phyloP scores from a whole-genome alignment of 2,329 filamentous ascomycete species.

The Neofusicoccum umdonicola region DNA sequence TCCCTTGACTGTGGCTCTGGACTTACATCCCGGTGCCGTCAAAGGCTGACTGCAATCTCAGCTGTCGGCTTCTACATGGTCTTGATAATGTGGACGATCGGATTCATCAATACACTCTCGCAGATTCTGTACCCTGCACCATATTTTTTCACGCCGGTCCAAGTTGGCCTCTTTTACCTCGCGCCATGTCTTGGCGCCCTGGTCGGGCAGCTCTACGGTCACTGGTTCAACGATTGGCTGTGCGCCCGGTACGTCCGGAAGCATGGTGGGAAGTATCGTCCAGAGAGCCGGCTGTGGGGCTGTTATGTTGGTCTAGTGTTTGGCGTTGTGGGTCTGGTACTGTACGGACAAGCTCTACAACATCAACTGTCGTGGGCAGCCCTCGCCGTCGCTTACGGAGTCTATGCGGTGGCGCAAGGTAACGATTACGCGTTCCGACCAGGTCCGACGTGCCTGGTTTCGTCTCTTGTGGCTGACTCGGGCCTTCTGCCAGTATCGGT shows the following conservation, averaged over 20 bases:
- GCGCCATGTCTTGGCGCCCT: conserved; percentile 34
- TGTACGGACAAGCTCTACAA: conserved; percentile 33
- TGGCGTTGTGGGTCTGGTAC: conserved; percentile 31
- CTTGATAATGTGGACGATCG: conserved; percentile 28
- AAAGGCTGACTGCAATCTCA: not conserved
- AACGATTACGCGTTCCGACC: not conserved
- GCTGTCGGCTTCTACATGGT: conserved; percentile 21
- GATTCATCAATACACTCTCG: conserved; percentile 25
- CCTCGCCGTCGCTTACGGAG: conserved; percentile 34
- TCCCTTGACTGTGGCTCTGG: no score
- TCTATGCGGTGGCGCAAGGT: conserved; percentile 18
- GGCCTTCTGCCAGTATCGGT: not conserved
- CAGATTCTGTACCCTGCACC: conserved; percentile 25
- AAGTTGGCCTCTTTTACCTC: conserved; percentile 31
- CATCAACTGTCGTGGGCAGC: conserved; percentile 32
- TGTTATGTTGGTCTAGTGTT: conserved; percentile 31
- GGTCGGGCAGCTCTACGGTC: conserved; percentile 32
- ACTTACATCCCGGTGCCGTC: no score
- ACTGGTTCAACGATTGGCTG: conserved; percentile 38
- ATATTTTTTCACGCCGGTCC: conserved; percentile 11
- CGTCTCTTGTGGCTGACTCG: not conserved
- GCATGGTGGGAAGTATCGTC: conserved; percentile 22
- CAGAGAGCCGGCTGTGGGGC: conserved; percentile 33
- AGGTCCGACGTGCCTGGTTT: not conserved
- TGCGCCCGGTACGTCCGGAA: conserved; percentile 30